Evolutionary conservation across 306 rosid species (phyloP).

Genomic region (Fagus crenata): DNA sequence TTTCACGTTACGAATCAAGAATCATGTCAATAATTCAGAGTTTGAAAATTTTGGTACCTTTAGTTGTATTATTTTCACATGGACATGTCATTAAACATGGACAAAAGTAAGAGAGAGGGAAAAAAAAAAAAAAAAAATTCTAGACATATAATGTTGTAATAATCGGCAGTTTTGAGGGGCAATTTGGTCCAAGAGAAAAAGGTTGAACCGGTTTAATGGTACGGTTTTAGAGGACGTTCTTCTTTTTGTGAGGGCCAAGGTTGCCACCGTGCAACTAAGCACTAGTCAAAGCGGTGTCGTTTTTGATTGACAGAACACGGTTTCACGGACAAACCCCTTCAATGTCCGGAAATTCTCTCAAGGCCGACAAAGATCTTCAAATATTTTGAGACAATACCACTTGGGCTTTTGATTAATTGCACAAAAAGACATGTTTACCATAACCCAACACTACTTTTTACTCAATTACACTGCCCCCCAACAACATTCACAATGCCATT

Average conservation of each 20-base stretch:
- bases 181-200: conserved; percentile 22
- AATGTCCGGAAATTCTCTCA: conserved; percentile 38
- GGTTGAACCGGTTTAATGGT: conserved; percentile 17
- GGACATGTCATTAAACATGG: no score
- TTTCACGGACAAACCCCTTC: conserved; percentile 17
- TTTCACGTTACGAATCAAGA: no score
- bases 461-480: no score
- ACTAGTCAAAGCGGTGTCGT: conserved; percentile 32
- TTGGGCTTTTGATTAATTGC: neutral
- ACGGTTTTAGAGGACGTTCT: conserved; percentile 12
- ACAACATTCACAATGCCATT: no score
- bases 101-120: no score
- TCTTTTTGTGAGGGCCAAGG: conserved; percentile 1
- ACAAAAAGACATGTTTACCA: no score
- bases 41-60: no score
- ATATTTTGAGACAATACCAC: conserved; percentile 10
- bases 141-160: neutral
- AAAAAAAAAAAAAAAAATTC: no score
- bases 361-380: conserved; percentile 50
- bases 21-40: no score
- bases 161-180: conserved; percentile 1
- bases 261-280: neutral
- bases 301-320: neutral
- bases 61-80: no score
- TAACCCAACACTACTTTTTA: no score